phyloP scores from a whole-genome alignment of 768 basidiomycete genomes.

The Amanita pseudoporphyria region DNA sequence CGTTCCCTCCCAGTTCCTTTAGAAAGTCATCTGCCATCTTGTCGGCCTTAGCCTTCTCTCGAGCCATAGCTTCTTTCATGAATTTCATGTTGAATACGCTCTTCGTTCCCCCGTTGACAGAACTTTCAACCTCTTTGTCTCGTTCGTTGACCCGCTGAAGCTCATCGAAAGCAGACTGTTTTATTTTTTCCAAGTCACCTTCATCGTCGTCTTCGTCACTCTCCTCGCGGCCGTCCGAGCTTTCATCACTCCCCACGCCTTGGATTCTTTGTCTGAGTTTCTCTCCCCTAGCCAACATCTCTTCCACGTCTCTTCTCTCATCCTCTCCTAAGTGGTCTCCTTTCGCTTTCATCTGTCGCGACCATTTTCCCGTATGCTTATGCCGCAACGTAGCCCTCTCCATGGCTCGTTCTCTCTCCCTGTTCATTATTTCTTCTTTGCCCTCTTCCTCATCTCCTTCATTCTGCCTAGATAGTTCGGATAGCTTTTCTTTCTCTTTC shows the following conservation, averaged over 20 bases:
- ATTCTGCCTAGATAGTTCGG: constrained; percentile 25
- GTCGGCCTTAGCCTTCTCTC: constrained; percentile 48
- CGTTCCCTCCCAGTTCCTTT: constrained; percentile 46
- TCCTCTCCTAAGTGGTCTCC: constrained; percentile 45
- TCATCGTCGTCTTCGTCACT: constrained; percentile 36
- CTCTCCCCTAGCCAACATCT: constrained; percentile 82
- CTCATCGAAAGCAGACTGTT: constrained; percentile 69
- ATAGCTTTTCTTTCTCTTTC: constrained; percentile 61
- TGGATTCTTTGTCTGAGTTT: constrained; percentile 67
- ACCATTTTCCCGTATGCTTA: constrained; percentile 86
- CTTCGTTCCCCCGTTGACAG: constrained; percentile 36
- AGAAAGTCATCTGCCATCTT: constrained; percentile 65
- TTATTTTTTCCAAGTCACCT: constrained; percentile 45
- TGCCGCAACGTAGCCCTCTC: constrained; percentile 88
- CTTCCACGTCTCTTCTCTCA: constrained; percentile 55
- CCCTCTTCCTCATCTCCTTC: constrained; percentile 40
- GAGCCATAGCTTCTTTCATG: constrained; percentile 86
- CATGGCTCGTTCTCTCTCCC: constrained; percentile 71
- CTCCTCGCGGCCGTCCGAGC: constrained; percentile 35
- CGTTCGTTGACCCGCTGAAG: constrained; percentile 40
- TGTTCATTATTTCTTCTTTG: constrained; percentile 49
- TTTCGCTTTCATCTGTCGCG: constrained; percentile 58
- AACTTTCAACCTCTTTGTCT: constrained; percentile 17
- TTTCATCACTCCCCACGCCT: constrained; percentile 51
- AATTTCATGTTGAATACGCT: constrained; percentile 95